Evolutionary conservation across 257 asterid genomes (phyloP), one percentile per base, ranked within the genome.

Genomic region (Nicotiana paniculata): DNA sequence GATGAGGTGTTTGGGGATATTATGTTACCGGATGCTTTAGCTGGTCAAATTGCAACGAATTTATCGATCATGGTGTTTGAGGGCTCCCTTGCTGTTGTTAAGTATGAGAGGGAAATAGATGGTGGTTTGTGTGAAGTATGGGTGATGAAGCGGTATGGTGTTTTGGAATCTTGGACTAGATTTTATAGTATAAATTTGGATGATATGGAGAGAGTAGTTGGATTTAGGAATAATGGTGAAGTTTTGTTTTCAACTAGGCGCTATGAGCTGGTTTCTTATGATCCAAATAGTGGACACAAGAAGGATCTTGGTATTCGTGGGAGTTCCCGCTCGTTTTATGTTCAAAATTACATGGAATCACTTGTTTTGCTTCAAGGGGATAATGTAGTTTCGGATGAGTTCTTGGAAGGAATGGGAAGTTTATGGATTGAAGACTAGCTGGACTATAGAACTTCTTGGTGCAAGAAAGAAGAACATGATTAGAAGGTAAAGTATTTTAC

Each of bases 141-240:
- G 97, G 80, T 85, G 82, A 90, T 90, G 97, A 83, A 87, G 84
- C 87, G 85, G 64, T 90, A 88, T 79, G 93, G 90, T 24, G 89
- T 87, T 61, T 59, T 39, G 11, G 90, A 85, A 62, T 87, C 96
- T 3, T 93, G 97, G 97, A 81, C 63, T n/a, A 90, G 83, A 83
- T 77, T 93, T 67, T 90, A 86, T 82, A 51, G 81, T 62, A 81
- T 93, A 59, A 76, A 83, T 72, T 58, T 86, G 63, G 81, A 0
- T 0, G 59, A 84, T 37, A 37, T 88, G 33, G 86, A 72, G 39
- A 85, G 35, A 84, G 88, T 89, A 8, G 85, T 91, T 66, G 90
- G 90, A 0, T 89, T 90, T 84, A 82, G 85, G 68, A 77, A 83
- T 61, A 85, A 83, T 5, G 91, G 91, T 79, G 87, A 88, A 77